These are phyloP conservation scores for Wickerhamiella cacticola DNA, from an alignment of 805 yeast genomes.

Conservation along the genomic window DNA sequence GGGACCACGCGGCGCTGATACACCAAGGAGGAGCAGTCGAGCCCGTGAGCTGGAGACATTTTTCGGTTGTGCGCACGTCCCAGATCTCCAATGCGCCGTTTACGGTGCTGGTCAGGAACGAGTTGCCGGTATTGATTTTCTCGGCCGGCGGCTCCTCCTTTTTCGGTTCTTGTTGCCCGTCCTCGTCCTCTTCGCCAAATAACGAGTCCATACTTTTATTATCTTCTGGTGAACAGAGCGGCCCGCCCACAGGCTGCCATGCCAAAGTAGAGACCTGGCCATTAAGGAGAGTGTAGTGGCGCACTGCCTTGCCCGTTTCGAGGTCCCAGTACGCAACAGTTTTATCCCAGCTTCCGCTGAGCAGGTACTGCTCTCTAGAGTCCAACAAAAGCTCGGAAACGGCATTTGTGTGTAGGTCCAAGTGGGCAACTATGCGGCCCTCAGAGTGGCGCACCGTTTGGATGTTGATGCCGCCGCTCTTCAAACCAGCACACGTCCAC, in stretches of 20 bases:
- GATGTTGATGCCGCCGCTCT: conserved; percentile 67
- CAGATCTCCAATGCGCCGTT: conserved; percentile 74
- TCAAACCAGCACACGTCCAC: conserved; percentile 75
- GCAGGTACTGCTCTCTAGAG: conserved; percentile 45
- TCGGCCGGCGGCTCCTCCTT: conserved; percentile 17
- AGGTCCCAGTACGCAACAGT: conserved; percentile 74
- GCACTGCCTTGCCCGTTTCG: conserved; percentile 47
- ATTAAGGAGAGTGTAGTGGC: conserved; percentile 42
- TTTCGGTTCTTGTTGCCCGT: conserved; percentile 16
- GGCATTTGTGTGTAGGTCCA: conserved; percentile 57
- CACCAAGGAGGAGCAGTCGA: conserved; percentile 87
- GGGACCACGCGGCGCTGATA: conserved; percentile 71
- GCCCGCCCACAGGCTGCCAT: conserved; percentile 34
- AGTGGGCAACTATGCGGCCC: conserved; percentile 68
- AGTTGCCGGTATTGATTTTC: conserved; percentile 16
- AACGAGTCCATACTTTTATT: conserved; percentile 37
- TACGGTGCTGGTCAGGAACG: conserved; percentile 67
- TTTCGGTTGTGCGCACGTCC: conserved; percentile 52
- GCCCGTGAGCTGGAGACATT: conserved; percentile 42
- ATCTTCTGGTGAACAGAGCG: conserved; percentile 15
- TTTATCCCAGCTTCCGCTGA: conserved; percentile 90
- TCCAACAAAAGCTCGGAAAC: conserved; percentile 62
- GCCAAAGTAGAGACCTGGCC: conserved; percentile 74
- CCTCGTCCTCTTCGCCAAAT: conserved; percentile 42
- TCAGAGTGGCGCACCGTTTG: conserved; percentile 76